A percentile compares a stretch with the other conserved stretches of the same genome.
Conservation (phyloP, 768 basidiomycete genomes). For the Agaricus blazei region DNA sequence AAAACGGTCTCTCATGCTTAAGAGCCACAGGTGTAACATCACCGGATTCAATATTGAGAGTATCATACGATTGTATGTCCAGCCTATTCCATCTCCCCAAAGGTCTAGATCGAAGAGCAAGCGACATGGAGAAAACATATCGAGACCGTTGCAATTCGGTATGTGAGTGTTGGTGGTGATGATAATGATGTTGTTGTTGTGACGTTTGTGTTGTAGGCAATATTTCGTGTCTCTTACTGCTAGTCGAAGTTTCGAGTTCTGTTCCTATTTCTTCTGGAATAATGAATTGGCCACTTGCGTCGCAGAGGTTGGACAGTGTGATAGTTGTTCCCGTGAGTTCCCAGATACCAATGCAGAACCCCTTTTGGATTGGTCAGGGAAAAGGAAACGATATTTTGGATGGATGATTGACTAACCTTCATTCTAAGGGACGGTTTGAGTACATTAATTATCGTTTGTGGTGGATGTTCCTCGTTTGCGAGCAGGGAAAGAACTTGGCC, state of each 20-base stretch:
- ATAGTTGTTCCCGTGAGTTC: constrained; percentile 57
- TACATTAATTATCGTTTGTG: constrained; percentile 67
- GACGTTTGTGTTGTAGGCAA: constrained; percentile 14
- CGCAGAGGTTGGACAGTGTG: constrained; percentile 58
- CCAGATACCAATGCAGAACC: constrained; percentile 71
- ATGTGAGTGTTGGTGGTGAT: constrained; percentile 1
- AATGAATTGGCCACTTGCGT: constrained; percentile 40
- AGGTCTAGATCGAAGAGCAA: constrained; percentile 68
- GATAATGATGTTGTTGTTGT: constrained; percentile 1
- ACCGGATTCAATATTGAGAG: constrained; percentile 70
- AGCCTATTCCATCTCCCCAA: constrained; percentile 85
- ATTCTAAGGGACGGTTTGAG: constrained; percentile 73
- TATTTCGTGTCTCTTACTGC: too few relatives aligned
- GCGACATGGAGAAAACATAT: constrained; percentile 72
- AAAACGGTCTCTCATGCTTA: constrained; percentile 86
- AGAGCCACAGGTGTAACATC: constrained; percentile 65
- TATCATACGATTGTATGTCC: constrained; percentile 68
- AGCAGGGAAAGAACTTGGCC: constrained; percentile 84
- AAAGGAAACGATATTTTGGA: background rate
- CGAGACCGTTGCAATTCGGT: constrained; percentile 28
- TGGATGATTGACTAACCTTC: constrained; percentile 43
- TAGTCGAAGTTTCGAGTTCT: too few relatives aligned
- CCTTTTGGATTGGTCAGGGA: constrained; percentile 35
- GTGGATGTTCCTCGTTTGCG: constrained; percentile 70
- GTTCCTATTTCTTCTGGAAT: constrained; percentile 1